phyloP scores from a whole-genome alignment of 345 rosid species.

The Brassica cretica region DNA sequence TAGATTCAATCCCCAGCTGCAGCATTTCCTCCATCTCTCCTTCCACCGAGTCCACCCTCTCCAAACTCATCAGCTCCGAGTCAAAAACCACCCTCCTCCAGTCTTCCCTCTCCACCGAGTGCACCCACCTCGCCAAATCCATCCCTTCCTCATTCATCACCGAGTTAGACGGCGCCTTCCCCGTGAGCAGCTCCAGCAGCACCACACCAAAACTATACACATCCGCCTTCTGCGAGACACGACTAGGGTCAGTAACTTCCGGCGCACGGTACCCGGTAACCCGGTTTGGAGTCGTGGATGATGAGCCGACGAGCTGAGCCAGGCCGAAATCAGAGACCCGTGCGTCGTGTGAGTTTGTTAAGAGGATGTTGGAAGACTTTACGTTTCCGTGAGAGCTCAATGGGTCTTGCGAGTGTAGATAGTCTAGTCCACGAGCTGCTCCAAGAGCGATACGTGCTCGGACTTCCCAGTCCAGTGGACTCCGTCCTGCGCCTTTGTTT shows the following conservation, averaged over 20 bases:
- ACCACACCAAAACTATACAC: constrained; percentile 93
- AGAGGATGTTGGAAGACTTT: constrained; percentile 86
- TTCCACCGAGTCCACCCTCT: constrained; percentile 45
- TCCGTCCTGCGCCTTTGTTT: constrained; percentile 89
- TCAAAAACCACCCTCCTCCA: constrained; percentile 88
- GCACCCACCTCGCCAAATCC: constrained; percentile 96
- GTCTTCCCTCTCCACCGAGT: constrained; percentile 80
- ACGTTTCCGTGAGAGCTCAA: constrained; percentile 83
- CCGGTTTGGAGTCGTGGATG: constrained; percentile 67
- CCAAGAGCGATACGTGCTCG: constrained; percentile 79
- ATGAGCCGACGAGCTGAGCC: constrained; percentile 74
- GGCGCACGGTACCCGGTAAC: constrained; percentile 95
- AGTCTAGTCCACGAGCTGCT: constrained; percentile 81
- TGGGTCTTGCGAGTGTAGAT: constrained; percentile 80
- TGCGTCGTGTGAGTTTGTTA: constrained; percentile 67
- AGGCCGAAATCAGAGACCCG: constrained; percentile 91
- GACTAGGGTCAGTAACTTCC: constrained; percentile 87
- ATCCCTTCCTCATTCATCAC: constrained; percentile 87
- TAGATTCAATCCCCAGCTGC: constrained; percentile 84
- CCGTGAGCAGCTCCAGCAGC: constrained; percentile 81
- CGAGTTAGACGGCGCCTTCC: constrained; percentile 84
- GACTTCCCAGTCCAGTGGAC: constrained; percentile 83
- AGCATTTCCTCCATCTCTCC: constrained; percentile 84
- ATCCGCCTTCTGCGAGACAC: constrained; percentile 90
- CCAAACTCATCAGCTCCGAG: constrained; percentile 78